These are phyloP conservation scores for Macrolepiota albuminosa DNA, from an alignment of 768 basidiomycete genomes.

Conservation along the genomic window DNA sequence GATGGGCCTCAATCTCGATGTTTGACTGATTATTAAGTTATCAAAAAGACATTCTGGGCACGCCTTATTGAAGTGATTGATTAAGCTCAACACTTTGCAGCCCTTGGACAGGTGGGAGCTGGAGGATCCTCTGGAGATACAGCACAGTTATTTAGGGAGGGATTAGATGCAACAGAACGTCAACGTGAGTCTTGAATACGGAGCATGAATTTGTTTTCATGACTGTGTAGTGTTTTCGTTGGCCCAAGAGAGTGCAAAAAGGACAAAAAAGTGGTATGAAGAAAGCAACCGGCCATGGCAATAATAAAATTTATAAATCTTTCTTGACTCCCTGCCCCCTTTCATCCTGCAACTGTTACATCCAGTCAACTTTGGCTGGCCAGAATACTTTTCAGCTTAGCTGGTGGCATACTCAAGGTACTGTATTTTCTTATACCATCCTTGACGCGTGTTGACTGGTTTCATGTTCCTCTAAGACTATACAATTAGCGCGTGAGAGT, in stretches of 20 bases:
- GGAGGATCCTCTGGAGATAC: constrained; percentile 48
- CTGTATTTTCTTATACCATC: no score
- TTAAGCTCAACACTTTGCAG: constrained; percentile 86
- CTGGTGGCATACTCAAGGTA: no score
- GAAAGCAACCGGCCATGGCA: constrained; percentile 52
- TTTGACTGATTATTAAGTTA: background rate
- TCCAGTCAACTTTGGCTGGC: no score
- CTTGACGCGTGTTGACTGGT: no score
- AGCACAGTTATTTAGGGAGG: constrained; percentile 81
- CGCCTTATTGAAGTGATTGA: constrained; percentile 78
- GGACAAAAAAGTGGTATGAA: constrained; percentile 84
- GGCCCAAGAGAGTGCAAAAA: constrained; percentile 77
- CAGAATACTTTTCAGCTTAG: no score
- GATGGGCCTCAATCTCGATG: constrained; percentile 5
- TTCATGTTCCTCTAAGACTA: no score
- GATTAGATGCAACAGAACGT: constrained; percentile 88
- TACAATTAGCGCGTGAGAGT: no score
- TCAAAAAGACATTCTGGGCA: constrained; percentile 61
- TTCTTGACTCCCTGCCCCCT: constrained; percentile 25
- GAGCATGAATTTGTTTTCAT: constrained; percentile 1
- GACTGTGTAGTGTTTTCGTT: constrained; percentile 67
- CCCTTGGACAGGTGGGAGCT: constrained; percentile 55
- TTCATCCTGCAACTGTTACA: constrained; percentile 10
- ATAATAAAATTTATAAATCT: constrained; percentile 27
- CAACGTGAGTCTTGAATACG: constrained; percentile 60